Evolutionary conservation across 495 filamentous ascomycete species (phyloP), one percentile per base, ranked within the genome.

Genomic region (Terfezia boudieri): DNA sequence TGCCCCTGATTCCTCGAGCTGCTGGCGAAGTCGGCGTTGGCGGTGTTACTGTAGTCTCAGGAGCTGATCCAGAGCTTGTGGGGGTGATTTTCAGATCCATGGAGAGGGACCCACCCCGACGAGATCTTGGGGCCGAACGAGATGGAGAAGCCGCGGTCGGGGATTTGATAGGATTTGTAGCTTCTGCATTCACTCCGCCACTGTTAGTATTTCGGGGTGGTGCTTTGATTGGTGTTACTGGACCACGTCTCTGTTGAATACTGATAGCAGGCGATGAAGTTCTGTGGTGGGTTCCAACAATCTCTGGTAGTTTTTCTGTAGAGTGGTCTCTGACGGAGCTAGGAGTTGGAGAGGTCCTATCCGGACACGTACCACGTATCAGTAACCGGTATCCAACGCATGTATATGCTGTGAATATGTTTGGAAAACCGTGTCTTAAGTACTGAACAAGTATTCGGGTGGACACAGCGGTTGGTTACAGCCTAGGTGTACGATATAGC

Each of bases 1-100:
- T 65, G 62, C 69, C 61, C 67, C 84, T 87, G 81, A 83, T 86
- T 63, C 79, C 84, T 56, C 81, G 80, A 55, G 67, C 60, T 32
- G 68, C 61, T 36, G 67, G 69, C 41, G 71, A 70, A 58, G 62
- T 68, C 56, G 52, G 69, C 51, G 55, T 71, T 59, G 56, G 66
- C 57, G 54, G 60, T 46, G 59, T 63, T 23, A 53, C 59, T 38
- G 56, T 63, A 6, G 65, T 59, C 23, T 59, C 55, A 9, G 59
- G 67, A 36, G 57, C 62, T 17, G 17, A 14, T 14, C 17, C 17
- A 46, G 12, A 14, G 8, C 41, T 46, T 4, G 17, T 46, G 41
- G 41, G 41, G 17, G 41, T 20, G 17, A 46, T 20, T 46, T 46
- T 46, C 3, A 46, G 41, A 14, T 46, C 41, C 41, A 20, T 14